phyloP scores from a whole-genome alignment of 129 eudicot genomes.

The sunflower (Helianthus annuus) region HanXRQr2.0-SUNRISE NC_035438.2:18945793-18946292 shows the following conservation, averaged over 20 bases:
- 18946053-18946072: constrained; percentile 93
- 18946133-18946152: background rate
- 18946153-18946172: constrained; percentile 1
- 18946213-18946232: constrained; percentile 88
- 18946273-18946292: constrained; percentile 96
- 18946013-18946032: constrained; percentile 94
- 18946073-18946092: constrained; percentile 97
- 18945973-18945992: constrained; percentile 92
- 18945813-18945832: constrained; percentile 92
- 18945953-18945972: constrained; percentile 99
- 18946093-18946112: constrained; percentile 97
- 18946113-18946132: constrained; percentile 82
- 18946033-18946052: constrained; percentile 74
- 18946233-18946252: constrained; percentile 97
- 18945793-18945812: constrained; percentile 95
- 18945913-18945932: background rate
- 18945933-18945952: constrained; percentile 38
- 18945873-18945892: background rate
- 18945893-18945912: constrained; percentile 1
- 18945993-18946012: constrained; percentile 92
- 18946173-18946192: constrained; percentile 5
- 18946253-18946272: constrained; percentile 77
- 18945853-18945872: background rate
- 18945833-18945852: constrained; percentile 70
- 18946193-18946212: constrained; percentile 63